phyloP scores from a whole-genome alignment of 352 stramenopile species.

The Phytophthora vignae region DNA sequence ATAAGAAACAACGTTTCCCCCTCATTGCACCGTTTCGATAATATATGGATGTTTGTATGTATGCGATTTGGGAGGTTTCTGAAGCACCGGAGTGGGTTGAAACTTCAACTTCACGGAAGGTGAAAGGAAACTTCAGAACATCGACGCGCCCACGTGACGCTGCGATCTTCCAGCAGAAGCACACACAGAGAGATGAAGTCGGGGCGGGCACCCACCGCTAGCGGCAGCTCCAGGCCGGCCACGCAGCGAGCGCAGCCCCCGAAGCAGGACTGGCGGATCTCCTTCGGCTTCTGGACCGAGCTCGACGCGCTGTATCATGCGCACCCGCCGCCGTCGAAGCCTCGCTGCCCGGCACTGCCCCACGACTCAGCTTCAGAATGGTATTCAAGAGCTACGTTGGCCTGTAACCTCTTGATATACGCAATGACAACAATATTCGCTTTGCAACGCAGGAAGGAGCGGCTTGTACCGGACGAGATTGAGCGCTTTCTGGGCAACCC shows the following conservation, averaged over 20 bases:
- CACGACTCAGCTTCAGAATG: constrained; percentile 48
- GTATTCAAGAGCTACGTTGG: constrained; percentile 21
- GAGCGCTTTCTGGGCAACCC: constrained; percentile 65
- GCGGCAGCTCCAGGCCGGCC: constrained; percentile 11
- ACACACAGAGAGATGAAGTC: constrained; percentile 17
- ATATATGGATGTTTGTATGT: constrained; percentile 22
- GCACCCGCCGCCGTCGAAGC: constrained; percentile 47
- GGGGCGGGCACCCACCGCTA: not conserved
- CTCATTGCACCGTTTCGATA: constrained; percentile 13
- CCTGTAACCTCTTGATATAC: not conserved
- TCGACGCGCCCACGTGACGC: constrained; percentile 6
- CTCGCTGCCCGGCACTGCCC: constrained; percentile 44
- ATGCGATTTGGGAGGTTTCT: not conserved
- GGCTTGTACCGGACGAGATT: constrained; percentile 41
- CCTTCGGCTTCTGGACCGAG: constrained; percentile 68
- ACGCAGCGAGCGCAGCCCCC: constrained; percentile 14
- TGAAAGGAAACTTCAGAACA: constrained; percentile 9
- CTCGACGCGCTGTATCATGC: constrained; percentile 63
- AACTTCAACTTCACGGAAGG: constrained; percentile 23
- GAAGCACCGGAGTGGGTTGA: not conserved
- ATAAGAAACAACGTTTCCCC: constrained; percentile 11
- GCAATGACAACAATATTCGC: not conserved
- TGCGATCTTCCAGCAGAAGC: constrained; percentile 2
- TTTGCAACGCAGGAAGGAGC: constrained; percentile 38
- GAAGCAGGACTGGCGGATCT: constrained; percentile 50